Base-by-base conservation (phyloP, 140 eudicot species). In the Artemisia princeps region DNA sequence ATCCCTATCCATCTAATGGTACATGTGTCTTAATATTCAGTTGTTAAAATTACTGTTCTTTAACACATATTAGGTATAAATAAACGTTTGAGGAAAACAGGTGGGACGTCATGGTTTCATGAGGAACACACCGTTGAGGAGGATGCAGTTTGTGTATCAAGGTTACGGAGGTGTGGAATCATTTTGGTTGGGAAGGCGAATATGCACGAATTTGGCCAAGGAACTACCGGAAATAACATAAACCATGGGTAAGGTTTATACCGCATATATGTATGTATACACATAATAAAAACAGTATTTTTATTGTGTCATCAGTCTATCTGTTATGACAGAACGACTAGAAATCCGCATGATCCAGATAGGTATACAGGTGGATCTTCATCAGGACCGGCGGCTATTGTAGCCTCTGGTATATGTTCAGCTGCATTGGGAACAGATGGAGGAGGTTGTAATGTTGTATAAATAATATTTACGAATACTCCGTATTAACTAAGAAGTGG, bases 281-380 rank as follows among this genome's bases (percentile, higher is more conserved):
- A 17, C 19, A 17, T 37, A 37, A 6, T 37, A 37, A 37, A 6
- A 9, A 37, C 10, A 6, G 0, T 0, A 0, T 6, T 37, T 37
- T 37, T 37, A 9, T 37, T 1, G 44, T 37, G 2, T 37, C 44
- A 37, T 37, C 44, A 37, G 10, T 37, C 60, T 23, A 14, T 56
- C 51, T 49, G 14, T 22, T 24, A 51, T 65, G 60, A 72, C 89
- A 89, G 97, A 49, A 90, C 97, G 40, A 68, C 97, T 42, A 72
- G 97, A 79, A 90, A 90, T 64, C 97, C 97, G 54, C 95, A 90
- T 78, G 89, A 71, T 66, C 90, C 74, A 15, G 83, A 78, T 64
- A 76, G 95, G 80, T 86, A 86, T 68, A 86, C 97, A 0, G 97
- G 97, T 67, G 97, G 97, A 65, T 90, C 97, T 74, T 90, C 97